These are phyloP conservation scores for Aspergillus melleus DNA, from an alignment of 2,329 filamentous ascomycete genomes.

Conservation along the genomic window DNA sequence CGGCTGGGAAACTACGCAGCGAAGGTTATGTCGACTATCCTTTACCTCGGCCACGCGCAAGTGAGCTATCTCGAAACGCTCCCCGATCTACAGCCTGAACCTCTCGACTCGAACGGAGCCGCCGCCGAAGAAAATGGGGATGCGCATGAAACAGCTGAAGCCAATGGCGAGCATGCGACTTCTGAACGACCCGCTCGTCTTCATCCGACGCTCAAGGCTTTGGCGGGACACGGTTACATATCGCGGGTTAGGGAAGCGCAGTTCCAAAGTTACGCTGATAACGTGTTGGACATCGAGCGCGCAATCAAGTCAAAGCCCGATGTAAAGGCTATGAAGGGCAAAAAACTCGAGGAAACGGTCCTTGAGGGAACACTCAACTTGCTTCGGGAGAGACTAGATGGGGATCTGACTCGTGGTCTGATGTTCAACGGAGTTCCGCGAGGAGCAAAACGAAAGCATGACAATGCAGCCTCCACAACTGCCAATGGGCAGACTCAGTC, in stretches of 20 bases:
- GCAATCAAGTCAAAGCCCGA: constrained; percentile 31
- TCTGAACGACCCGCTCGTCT: constrained; percentile 27
- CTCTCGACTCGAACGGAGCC: constrained; percentile 25
- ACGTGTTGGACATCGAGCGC: constrained; percentile 39
- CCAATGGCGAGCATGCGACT: constrained; percentile 25
- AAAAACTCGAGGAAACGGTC: constrained; percentile 37
- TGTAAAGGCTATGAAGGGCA: constrained; percentile 39
- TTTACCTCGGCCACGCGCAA: constrained; percentile 74
- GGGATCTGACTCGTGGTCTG: constrained; percentile 34
- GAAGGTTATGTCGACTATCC: constrained; percentile 70
- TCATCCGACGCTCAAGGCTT: constrained; percentile 38
- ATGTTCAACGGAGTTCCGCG: constrained; percentile 34
- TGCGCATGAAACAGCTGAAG: constrained; percentile 20
- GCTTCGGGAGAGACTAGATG: constrained; percentile 35
- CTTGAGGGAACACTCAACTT: constrained; percentile 28
- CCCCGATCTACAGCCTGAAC: constrained; percentile 33
- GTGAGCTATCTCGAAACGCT: constrained; percentile 47
- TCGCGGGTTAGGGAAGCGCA: constrained; percentile 41
- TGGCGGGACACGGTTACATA: constrained; percentile 45
- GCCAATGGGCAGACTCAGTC: constrained; percentile 22
- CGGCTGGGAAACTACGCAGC: constrained; percentile 74
- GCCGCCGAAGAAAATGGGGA: constrained; percentile 19
- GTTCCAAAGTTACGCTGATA: constrained; percentile 43
- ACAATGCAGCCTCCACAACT: constrained; percentile 17
- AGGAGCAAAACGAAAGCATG: constrained; percentile 35